Evolutionary conservation across 352 stramenopile species (phyloP).

Genomic region (Pilasporangium apinafurcum): DNA sequence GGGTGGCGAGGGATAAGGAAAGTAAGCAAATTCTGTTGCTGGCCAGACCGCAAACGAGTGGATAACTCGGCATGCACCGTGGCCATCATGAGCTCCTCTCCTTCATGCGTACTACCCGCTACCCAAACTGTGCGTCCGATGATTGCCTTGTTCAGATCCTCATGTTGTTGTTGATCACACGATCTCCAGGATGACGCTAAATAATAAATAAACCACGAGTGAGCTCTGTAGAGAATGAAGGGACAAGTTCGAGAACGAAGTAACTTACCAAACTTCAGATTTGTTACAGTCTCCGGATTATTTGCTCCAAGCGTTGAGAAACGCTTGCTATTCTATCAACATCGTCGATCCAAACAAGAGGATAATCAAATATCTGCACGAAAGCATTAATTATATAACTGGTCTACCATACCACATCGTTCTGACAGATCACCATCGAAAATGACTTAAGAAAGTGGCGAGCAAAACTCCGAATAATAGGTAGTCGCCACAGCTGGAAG

Average conservation of each 20-base stretch:
- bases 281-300: constrained; percentile 19
- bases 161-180: not conserved
- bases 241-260: not conserved
- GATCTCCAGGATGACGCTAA: constrained; percentile 10
- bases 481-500: constrained; percentile 41
- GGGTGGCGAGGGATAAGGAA: constrained; percentile 63
- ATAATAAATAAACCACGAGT: not conserved
- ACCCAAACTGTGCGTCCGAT: constrained; percentile 29
- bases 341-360: not conserved
- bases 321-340: constrained; percentile 33
- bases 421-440: constrained; percentile 60
- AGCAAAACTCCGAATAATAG: constrained; percentile 15
- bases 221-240: not conserved
- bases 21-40: constrained; percentile 18
- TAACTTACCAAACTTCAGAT: constrained; percentile 76
- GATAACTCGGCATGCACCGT: constrained; percentile 22
- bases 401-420: constrained; percentile 42
- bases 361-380: not conserved
- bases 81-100: constrained; percentile 49
- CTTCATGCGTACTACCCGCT: constrained; percentile 59
- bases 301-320: constrained; percentile 38
- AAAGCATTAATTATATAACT: too few relatives aligned
- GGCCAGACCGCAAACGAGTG: not conserved
- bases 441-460: constrained; percentile 24
- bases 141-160: constrained; percentile 12